Base-by-base conservation (phyloP, 345 rosid genomes). In the Bruguiera gymnorhiza region DNA sequence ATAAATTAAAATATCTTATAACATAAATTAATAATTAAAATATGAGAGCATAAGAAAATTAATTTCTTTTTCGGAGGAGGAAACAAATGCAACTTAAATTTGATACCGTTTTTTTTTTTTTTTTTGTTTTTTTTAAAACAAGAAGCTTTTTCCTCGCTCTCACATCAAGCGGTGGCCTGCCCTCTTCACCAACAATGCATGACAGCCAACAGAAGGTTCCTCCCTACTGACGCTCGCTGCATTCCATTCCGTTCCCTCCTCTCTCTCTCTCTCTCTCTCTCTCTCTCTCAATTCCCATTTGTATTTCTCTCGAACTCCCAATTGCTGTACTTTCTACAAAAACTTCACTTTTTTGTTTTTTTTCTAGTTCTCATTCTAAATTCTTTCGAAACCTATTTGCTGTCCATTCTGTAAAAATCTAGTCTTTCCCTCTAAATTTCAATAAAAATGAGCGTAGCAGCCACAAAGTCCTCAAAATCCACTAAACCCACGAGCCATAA, bases 381-480 rank as follows among this genome's bases (percentile, higher is more conserved):
- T 54, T 52, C 20, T 54, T 27, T 23, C 8, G 11, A 36, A 46
- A 32, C 48, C 48, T 60, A 30, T 16, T 63, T 56, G 18, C 64
- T 19, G 30, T 56, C 48, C 57, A 29, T 10, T 19, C 37, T 65
- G 26, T 10, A 48, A 52, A 51, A 34, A 51, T 13, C 21, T 30
- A 6, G 2, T 20, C 26, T 37, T 19, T 46, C 53, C 43, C 11
- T 61, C 62, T 2, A 50, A 4, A 52, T 19, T 7, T 34, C 39
- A 48, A 24, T 59, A 32, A 70, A 21, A 70, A 89, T 87, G 92
- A 86, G 83, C 75, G 60, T 90, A 6, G 83, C 77, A 46, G 75
- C 83, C 53, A 69, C 85, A 71, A 83, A 83, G 70, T 80, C 88
- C 65, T 63, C 78, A 36, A 82, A 82, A 71, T 76, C 84, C 60